Evolutionary conservation across 495 filamentous ascomycete species (phyloP).

Genomic region (Bathelium albidoporum): DNA sequence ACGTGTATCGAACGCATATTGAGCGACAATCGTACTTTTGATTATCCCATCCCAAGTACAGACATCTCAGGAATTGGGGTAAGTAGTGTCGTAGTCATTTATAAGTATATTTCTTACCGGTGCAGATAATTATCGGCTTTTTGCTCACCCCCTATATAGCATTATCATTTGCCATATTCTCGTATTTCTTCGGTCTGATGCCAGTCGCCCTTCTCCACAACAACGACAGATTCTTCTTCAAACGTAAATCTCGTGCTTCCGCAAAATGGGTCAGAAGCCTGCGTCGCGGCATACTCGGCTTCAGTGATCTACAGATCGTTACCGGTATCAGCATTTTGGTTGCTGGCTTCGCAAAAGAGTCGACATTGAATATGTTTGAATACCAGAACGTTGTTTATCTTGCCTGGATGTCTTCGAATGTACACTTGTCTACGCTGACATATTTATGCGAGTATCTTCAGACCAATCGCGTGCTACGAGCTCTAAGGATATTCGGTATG

Average conservation of each 20-base stretch:
- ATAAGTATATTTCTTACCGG: background rate
- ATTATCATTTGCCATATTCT: background rate
- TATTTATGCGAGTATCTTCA: background rate
- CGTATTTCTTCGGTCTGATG: background rate
- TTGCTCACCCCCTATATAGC: background rate
- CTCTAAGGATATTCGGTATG: no score
- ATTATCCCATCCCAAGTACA: no score
- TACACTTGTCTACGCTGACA: background rate
- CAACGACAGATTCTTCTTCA: background rate
- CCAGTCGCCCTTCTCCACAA: background rate
- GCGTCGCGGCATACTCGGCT: background rate
- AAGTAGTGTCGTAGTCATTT: background rate
- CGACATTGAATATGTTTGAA: background rate
- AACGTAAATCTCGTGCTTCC: background rate
- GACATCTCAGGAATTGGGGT: background rate
- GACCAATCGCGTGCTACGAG: no score
- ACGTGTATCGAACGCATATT: no score
- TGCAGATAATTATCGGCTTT: background rate
- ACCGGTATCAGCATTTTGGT: background rate
- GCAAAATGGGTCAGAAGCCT: background rate
- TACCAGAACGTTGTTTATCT: background rate
- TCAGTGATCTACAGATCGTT: slow-evolving; percentile 4
- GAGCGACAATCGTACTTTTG: no score
- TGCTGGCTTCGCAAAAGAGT: background rate
- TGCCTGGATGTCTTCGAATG: background rate